Evolutionary conservation across 345 rosid species (phyloP), one percentile per base, ranked within the genome.

Genomic region (Microthlaspi erraticum): DNA sequence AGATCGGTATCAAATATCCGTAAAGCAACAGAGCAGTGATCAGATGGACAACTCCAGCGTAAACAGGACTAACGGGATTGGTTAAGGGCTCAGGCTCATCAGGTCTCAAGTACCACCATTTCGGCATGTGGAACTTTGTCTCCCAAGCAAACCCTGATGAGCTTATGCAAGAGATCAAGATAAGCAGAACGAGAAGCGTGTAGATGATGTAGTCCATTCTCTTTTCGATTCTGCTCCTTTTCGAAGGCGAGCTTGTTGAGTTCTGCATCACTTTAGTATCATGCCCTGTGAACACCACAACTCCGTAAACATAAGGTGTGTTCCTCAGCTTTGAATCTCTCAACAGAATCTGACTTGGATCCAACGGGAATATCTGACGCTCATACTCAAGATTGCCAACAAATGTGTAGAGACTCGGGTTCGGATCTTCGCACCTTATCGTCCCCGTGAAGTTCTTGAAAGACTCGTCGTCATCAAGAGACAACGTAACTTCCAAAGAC

Each of bases 271-370:
- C 99, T 73, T 94, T 94, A 75, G 89, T 94, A 69, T 91, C 99
- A 72, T 85, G 89, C 59, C 99, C 99, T 11, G 96, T 87, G 82
- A 94, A 91, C 60, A 94, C 59, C 66, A 87, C 99, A 51, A 83
- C 83, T 49, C 99, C 99, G 32, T 88, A 91, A 7, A 91, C 76
- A 71, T 81, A 84, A 70, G 94, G 68, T 20, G 97, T 91, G 56
- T 94, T 94, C 82, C 96, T 81, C 41, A 94, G 95, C 80, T 93
- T 93, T n/a, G 98, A 93, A 75, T 93, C 98, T 83, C 98, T 79
- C 16, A 93, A 92, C 48, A 94, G 96, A 81, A 94, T 81, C 82
- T 94, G 99, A 81, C 77, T 77, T 39, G 99, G 96, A 63, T 89
- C 96, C 46, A 94, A 76, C 1, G 96, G 88, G 81, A 80, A 83